Base-by-base conservation (phyloP, 257 asterid species). In the Eustoma russellianum region DNA sequence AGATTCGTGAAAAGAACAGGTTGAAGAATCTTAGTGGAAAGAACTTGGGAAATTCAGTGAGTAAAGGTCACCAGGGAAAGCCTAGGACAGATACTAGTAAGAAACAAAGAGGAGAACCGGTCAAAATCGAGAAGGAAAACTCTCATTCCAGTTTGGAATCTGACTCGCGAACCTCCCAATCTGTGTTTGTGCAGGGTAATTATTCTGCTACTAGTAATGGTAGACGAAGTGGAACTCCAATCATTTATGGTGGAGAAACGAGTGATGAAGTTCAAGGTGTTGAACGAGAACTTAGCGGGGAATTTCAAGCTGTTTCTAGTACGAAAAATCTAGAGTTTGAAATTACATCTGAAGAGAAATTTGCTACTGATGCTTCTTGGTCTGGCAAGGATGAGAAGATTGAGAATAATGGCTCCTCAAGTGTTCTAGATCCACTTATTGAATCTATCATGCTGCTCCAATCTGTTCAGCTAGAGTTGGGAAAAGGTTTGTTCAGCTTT, bases 131-230 rank as follows among this genome's bases (percentile, higher is more conserved):
- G 88, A 81, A 77, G 76, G 89, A 81, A 71, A 81, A 74, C 82
- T 83, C 92, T 74, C 92, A 77, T 75, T 88, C 95, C 92, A 83
- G 95, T 77, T 49, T 86, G 87, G 97, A 85, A 69, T 85, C 95
- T 77, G 94, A 89, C 85, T 89, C 79, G 61, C 82, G 72, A 67
- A 89, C 87, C 74, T 77, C 74, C 74, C 67, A 77, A 73, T 76
- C 79, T 77, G 69, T 81, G 52, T 85, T 77, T 74, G 52, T 71
- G 90, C 95, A 77, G 95, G 95, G 85, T 55, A 68, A 46, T 50
- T 52, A 57, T 66, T 72, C 71, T 52, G 70, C 49, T 13, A 49
- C 70, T 24, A 80, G 74, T 71, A 82, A 85, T 53, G 80, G 85
- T 34, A 70, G 64, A 35, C 74, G 18, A 61, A 59, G 67, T 59